Conservation (phyloP, 2,329 filamentous ascomycete species). For the Apiospora sp. region DNA sequence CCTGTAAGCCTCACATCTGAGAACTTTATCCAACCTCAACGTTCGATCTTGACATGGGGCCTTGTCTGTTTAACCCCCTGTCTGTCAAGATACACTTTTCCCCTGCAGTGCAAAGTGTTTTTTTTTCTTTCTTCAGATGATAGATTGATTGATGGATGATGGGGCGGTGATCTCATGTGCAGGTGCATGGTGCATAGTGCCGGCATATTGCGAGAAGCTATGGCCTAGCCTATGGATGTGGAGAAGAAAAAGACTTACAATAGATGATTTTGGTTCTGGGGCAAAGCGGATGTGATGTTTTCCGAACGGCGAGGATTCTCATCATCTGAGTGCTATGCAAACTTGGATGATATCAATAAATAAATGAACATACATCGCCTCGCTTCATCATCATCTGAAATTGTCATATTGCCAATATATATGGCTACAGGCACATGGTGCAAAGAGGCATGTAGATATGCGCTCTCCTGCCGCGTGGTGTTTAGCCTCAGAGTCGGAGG, state of each 20-base stretch:
- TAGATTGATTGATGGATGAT: neutral
- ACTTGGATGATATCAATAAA: neutral
- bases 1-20: neutral
- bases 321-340: too few species aligned
- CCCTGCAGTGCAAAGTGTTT: neutral
- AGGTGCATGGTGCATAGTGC: neutral
- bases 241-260: neutral
- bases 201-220: neutral
- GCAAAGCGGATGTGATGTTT: neutral
- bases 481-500: neutral
- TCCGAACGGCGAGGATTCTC: too few species aligned
- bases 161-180: neutral
- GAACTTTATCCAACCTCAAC: neutral
- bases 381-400: neutral
- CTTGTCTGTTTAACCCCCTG: neutral
- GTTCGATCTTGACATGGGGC: neutral
- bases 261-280: neutral
- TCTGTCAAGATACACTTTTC: neutral
- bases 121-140: conserved; percentile 5
- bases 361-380: neutral
- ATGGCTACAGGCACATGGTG: neutral
- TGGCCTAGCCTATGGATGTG: neutral
- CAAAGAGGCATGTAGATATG: neutral
- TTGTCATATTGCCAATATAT: too few species aligned
- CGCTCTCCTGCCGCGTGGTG: neutral